A percentile compares a stretch with the other conserved stretches of the same genome.
Conservation (phyloP, 495 filamentous ascomycete species). For the Aeminium ludgeri region DNA sequence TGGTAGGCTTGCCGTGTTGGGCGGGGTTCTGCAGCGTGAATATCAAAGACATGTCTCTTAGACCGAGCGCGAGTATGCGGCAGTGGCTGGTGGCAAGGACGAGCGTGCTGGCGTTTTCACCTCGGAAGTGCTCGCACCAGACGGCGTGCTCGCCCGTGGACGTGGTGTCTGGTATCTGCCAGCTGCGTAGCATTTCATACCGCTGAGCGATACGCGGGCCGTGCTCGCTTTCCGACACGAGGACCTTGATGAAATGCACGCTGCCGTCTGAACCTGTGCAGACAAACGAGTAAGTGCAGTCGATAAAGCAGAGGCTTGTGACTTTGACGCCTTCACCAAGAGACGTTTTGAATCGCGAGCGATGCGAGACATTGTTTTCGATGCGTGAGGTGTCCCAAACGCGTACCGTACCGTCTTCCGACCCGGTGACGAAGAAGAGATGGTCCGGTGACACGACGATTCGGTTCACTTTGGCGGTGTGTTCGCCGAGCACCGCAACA, state of each 20-base stretch:
- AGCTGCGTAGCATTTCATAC: slow-evolving; percentile 56
- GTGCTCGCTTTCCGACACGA: slow-evolving; percentile 43
- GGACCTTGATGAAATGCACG: slow-evolving; percentile 75
- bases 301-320: slow-evolving; percentile 70
- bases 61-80: slow-evolving; percentile 65
- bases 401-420: slow-evolving; percentile 81
- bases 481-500: slow-evolving; percentile 77
- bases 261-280: slow-evolving; percentile 82
- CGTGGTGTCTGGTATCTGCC: slow-evolving; percentile 42
- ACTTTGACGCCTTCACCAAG: slow-evolving; percentile 56
- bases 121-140: slow-evolving; percentile 84
- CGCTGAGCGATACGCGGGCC: slow-evolving; percentile 55
- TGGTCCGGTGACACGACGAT: slow-evolving; percentile 80
- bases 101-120: slow-evolving; percentile 62
- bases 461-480: slow-evolving; percentile 64
- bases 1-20: slow-evolving; percentile 84
- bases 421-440: slow-evolving; percentile 81
- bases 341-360: slow-evolving; percentile 72
- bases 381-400: slow-evolving; percentile 85
- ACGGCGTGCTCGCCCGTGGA: slow-evolving; percentile 55
- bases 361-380: slow-evolving; percentile 74
- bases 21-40: slow-evolving; percentile 78
- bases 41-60: slow-evolving; percentile 69
- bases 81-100: slow-evolving; percentile 76
- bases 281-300: slow-evolving; percentile 84